phyloP scores from a whole-genome alignment of 768 basidiomycete species.

The Suillus brevipes region DNA sequence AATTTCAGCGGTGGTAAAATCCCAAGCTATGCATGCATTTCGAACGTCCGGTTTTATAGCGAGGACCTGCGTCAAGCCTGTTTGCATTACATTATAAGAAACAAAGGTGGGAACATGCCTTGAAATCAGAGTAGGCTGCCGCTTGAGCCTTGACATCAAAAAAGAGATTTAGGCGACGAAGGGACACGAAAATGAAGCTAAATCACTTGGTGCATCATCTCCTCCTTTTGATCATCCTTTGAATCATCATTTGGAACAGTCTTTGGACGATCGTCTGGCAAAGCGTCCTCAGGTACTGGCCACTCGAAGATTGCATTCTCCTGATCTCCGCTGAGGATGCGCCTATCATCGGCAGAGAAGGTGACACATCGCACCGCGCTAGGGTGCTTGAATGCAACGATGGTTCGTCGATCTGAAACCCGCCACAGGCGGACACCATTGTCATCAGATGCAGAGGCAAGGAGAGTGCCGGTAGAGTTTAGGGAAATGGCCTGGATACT shows the following conservation, averaged over 20 bases:
- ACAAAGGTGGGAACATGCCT: not conserved
- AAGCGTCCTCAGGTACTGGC: not conserved
- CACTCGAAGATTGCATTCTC: not conserved
- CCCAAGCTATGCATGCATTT: not conserved
- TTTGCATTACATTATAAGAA: not conserved
- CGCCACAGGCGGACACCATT: not conserved
- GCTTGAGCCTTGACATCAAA: not conserved
- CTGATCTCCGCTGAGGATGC: not conserved
- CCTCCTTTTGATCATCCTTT: not conserved
- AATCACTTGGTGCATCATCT: not conserved
- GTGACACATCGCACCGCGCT: not conserved
- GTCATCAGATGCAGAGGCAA: not conserved
- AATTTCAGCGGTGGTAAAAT: too few relatives aligned
- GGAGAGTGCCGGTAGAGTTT: not conserved
- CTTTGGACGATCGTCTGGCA: not conserved
- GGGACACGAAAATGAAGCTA: not conserved
- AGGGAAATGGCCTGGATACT: not conserved
- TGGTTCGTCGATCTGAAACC: not conserved
- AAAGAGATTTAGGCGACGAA: not conserved
- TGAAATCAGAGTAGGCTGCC: not conserved
- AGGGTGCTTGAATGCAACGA: not conserved
- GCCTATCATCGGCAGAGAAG: not conserved
- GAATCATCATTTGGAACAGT: not conserved
- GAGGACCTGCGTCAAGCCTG: not conserved
- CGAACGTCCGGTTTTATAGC: not conserved